Evolutionary conservation across 2,329 filamentous ascomycete genomes (phyloP).

Genomic region (Penicillium digitatum): DNA sequence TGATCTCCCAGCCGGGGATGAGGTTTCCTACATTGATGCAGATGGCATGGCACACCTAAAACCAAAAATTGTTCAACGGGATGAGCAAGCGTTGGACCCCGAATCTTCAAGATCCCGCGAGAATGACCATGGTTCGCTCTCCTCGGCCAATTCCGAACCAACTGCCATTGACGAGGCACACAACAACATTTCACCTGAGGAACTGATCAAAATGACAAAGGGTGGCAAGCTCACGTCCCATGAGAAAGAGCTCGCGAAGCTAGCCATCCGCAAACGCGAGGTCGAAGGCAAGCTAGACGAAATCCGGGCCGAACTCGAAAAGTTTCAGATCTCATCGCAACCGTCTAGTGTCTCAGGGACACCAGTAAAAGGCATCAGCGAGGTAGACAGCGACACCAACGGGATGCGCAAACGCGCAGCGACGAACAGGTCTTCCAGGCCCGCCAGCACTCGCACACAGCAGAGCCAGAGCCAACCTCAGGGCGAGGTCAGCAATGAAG

Average conservation of each 20-base stretch:
- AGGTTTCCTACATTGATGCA: neutral
- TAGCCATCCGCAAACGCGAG: conserved; percentile 40
- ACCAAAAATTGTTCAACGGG: neutral
- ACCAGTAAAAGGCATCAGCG: conserved; percentile 12
- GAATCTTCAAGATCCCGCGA: conserved; percentile 6
- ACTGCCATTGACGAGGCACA: conserved; percentile 18
- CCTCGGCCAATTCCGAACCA: conserved; percentile 21
- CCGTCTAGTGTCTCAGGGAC: conserved; percentile 1
- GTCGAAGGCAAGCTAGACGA: conserved; percentile 38
- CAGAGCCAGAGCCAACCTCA: conserved; percentile 16
- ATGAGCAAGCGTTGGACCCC: neutral
- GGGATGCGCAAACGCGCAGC: conserved; percentile 18
- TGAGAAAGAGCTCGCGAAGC: conserved; percentile 44
- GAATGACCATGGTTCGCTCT: conserved; percentile 15
- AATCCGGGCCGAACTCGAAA: conserved; percentile 34
- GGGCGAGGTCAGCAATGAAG: conserved; percentile 13
- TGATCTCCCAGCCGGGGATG: conserved; percentile 2
- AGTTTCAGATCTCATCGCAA: conserved; percentile 21
- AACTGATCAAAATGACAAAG: conserved; percentile 27
- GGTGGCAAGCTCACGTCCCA: conserved; percentile 35
- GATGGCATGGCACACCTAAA: neutral
- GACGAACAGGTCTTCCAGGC: conserved; percentile 17
- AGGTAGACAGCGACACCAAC: conserved; percentile 18
- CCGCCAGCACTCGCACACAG: conserved; percentile 11
- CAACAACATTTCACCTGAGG: conserved; percentile 20